These are phyloP conservation scores for Tricholoma hemisulphureum DNA, from an alignment of 768 basidiomycete species.

Conservation along the genomic window DNA sequence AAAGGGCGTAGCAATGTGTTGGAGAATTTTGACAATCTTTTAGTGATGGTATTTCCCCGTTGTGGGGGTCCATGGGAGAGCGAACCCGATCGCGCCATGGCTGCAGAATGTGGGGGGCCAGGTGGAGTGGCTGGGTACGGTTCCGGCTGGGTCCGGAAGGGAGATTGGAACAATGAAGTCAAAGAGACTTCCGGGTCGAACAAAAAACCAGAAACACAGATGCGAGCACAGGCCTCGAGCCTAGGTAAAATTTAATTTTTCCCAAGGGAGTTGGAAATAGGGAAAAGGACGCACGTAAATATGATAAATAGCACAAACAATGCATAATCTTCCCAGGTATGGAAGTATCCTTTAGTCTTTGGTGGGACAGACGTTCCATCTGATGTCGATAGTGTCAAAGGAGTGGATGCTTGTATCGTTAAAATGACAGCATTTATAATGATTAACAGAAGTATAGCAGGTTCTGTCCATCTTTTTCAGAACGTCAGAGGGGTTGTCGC, in stretches of 20 bases:
- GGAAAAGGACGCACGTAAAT: slow-evolving; percentile 68
- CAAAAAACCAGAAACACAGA: slow-evolving; percentile 85
- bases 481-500: slow-evolving; percentile 1
- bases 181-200: slow-evolving; percentile 76
- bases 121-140: slow-evolving; percentile 27
- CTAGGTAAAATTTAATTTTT: slow-evolving; percentile 7
- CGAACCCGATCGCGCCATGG: slow-evolving; percentile 21
- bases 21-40: slow-evolving; percentile 44
- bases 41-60: slow-evolving; percentile 46
- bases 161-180: slow-evolving; percentile 45
- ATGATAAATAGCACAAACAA: slow-evolving; percentile 81
- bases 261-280: not conserved
- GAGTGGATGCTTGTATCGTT: slow-evolving; percentile 71
- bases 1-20: slow-evolving; percentile 55
- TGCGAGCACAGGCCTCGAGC: slow-evolving; percentile 83
- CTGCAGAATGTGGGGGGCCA: slow-evolving; percentile 26
- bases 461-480: slow-evolving; percentile 76
- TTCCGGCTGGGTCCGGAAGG: slow-evolving; percentile 31
- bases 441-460: slow-evolving; percentile 77
- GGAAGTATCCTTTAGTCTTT: slow-evolving; percentile 70
- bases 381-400: slow-evolving; percentile 52
- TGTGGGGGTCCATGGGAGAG: slow-evolving; percentile 36
- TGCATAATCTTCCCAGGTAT: slow-evolving; percentile 83
- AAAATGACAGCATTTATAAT: slow-evolving; percentile 80
- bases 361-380: slow-evolving; percentile 41